Conservation (phyloP, 768 basidiomycete species). For the Mycena haematopus region DNA sequence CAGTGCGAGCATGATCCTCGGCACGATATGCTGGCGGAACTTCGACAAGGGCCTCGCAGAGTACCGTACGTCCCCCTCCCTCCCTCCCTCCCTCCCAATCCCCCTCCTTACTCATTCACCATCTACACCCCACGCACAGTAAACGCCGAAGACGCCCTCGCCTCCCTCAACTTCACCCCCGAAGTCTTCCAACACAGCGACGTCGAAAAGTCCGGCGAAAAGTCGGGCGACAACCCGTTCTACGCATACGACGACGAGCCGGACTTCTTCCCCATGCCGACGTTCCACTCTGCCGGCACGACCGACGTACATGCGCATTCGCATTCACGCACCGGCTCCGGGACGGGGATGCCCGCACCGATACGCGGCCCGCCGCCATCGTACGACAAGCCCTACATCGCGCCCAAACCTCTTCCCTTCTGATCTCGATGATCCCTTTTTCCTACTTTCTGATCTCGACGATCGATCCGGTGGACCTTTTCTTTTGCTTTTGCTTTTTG, state of each 20-base stretch:
- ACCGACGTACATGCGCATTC: too few relatives aligned
- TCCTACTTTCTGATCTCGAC: conserved; percentile 14
- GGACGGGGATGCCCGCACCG: neutral
- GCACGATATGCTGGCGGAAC: conserved; percentile 54
- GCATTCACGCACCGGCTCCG: too few relatives aligned
- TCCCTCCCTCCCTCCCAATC: neutral
- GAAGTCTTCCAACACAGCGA: conserved; percentile 46
- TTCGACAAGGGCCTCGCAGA: conserved; percentile 62
- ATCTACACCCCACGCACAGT: too few relatives aligned
- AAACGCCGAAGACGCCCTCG: conserved; percentile 46
- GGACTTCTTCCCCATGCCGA: conserved; percentile 20
- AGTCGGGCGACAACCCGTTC: neutral
- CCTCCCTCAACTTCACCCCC: conserved; percentile 44
- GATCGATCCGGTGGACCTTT: conserved; percentile 6
- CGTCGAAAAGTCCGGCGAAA: conserved; percentile 24
- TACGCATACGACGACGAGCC: conserved; percentile 20
- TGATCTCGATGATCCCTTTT: conserved; percentile 20
- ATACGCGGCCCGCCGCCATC: conserved; percentile 25
- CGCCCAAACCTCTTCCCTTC: neutral
- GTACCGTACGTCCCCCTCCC: conserved; percentile 50
- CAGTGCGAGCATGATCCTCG: conserved; percentile 50
- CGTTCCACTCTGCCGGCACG: conserved; percentile 11
- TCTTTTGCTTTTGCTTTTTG: neutral
- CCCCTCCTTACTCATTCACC: conserved; percentile 28
- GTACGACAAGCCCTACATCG: conserved; percentile 18